Base-by-base conservation (phyloP, 2,329 filamentous ascomycete species). In the Ceratocystis harringtonii region DNA sequence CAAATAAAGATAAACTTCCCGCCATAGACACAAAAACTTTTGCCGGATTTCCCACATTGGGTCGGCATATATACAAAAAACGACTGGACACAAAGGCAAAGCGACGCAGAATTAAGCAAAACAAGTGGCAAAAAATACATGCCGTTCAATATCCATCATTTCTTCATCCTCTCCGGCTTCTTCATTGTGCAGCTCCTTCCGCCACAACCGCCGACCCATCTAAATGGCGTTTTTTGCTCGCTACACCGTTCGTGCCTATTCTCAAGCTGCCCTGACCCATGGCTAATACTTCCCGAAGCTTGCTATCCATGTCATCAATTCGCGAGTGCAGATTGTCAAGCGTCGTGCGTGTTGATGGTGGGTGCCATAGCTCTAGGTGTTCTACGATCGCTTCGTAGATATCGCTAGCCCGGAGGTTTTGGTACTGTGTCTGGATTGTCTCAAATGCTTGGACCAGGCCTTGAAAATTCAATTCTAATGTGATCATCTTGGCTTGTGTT, bases 291-390 rank as follows among this genome's bases (percentile, higher is more conserved):
- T 43, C 19, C 10, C 32, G 28, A 43, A 44, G 61, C 61, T 10
- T 50, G 28, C 5, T 50, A 19, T 15, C 50, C 44, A 19, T 28
- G 10, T 52, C 48, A 5, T 61, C 32, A 15, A 66, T 2, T 22
- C 55, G 63, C n/a, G 3, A 10, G 22, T 22, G 43, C 44, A 66
- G n/a, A 5, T 64, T 52, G 7, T 66, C 65, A 12, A 66, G 32
- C 7, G 22, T 41, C 15, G n/a, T 6, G 1, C 65, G 62, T 7
- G 61, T 66, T 3, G 65, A 66, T n/a, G 62, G 61, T 19, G 65
- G 65, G 52, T 66, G 65, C 62, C 65, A 66, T 25, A 64, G 45
- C 43, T 67, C 66, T 5, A 67, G 58, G 7, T 67, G 62, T 36
- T 67, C 66, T 4, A 67, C 57, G n/a, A 67, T 64, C 7, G 66